Percentiles rank a stretch among this genome's conserved stretches.
phyloP scores from a whole-genome alignment of 495 filamentous ascomycete genomes.

The Saxispiralis lemnorum region DNA sequence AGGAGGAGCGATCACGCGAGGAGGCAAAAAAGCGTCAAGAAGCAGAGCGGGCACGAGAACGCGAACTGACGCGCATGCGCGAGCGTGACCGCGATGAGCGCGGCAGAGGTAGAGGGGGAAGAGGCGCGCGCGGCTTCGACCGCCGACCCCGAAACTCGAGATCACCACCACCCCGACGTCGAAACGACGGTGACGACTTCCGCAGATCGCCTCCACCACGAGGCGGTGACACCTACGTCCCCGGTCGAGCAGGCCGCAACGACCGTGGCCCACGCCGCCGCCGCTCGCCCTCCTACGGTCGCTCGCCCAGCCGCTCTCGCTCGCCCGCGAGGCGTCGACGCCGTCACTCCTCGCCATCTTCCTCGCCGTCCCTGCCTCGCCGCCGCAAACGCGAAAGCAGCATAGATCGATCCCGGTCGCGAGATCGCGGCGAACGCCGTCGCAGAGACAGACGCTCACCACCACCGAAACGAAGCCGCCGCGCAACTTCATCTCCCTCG shows the following conservation, averaged over 20 bases:
- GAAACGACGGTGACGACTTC: constrained; percentile 33
- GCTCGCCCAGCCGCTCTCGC: constrained; percentile 8
- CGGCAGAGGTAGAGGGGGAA: constrained; percentile 27
- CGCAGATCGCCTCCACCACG: constrained; percentile 35
- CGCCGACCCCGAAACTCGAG: constrained; percentile 9
- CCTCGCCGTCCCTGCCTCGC: constrained; percentile 14
- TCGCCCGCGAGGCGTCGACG: constrained; percentile 14
- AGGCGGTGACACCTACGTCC: constrained; percentile 42
- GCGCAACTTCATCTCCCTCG: constrained; percentile 3
- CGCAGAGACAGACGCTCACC: constrained; percentile 36
- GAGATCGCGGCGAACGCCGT: constrained; percentile 39
- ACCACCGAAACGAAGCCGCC: constrained; percentile 21
- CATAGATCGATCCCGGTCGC: constrained; percentile 4
- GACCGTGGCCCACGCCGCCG: constrained; percentile 5
- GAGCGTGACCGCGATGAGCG: constrained; percentile 60
- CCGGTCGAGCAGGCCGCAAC: constrained; percentile 16
- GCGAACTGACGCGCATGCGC: constrained; percentile 46
- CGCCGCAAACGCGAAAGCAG: constrained; percentile 1
- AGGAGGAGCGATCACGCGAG: constrained; percentile 68
- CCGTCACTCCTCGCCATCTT: constrained; percentile 10
- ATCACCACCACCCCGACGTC: constrained; percentile 43
- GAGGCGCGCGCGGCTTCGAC: constrained; percentile 25
- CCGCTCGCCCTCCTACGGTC: constrained; percentile 8
- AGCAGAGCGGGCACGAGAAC: constrained; percentile 38
- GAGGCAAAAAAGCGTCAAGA: constrained; percentile 53